Conservation (phyloP, 2,329 filamentous ascomycete genomes). For the Paraconiothyrium brasiliense region DNA sequence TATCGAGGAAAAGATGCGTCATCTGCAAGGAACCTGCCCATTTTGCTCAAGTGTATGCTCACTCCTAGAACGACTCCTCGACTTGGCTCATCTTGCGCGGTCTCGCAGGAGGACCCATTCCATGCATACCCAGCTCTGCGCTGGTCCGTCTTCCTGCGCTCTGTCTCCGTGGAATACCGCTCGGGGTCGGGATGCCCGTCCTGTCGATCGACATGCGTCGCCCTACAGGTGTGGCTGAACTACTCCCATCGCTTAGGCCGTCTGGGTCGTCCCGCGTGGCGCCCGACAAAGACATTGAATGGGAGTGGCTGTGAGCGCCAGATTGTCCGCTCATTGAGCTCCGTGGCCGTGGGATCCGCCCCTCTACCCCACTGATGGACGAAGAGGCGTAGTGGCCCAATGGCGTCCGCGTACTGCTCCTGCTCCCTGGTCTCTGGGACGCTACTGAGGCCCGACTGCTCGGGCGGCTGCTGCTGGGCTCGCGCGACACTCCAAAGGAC, state of each 20-base stretch:
- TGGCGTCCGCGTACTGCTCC: slow-evolving; percentile 72
- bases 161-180: slow-evolving; percentile 60
- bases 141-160: slow-evolving; percentile 57
- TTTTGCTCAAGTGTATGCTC: slow-evolving; percentile 7
- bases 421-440: slow-evolving; percentile 65
- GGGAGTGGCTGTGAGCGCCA: slow-evolving; percentile 43
- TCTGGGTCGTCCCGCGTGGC: slow-evolving; percentile 60
- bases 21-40: slow-evolving; percentile 29
- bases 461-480: slow-evolving; percentile 65
- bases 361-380: slow-evolving; percentile 57
- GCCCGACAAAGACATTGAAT: slow-evolving; percentile 40
- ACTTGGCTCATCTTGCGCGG: slow-evolving; percentile 61
- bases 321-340: slow-evolving; percentile 74
- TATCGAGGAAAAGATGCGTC: slow-evolving; percentile 31
- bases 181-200: slow-evolving; percentile 61
- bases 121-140: slow-evolving; percentile 50
- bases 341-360: slow-evolving; percentile 64
- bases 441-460: slow-evolving; percentile 70
- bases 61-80: slow-evolving; percentile 64
- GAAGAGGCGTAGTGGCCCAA: slow-evolving; percentile 64
- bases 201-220: slow-evolving; percentile 56
- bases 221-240: slow-evolving; percentile 54
- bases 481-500: slow-evolving; percentile 58
- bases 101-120: slow-evolving; percentile 58
- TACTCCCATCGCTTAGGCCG: slow-evolving; percentile 47